These are phyloP conservation scores for Quercus phellos DNA, from an alignment of 331 rosid species.

Conservation along the genomic window DNA sequence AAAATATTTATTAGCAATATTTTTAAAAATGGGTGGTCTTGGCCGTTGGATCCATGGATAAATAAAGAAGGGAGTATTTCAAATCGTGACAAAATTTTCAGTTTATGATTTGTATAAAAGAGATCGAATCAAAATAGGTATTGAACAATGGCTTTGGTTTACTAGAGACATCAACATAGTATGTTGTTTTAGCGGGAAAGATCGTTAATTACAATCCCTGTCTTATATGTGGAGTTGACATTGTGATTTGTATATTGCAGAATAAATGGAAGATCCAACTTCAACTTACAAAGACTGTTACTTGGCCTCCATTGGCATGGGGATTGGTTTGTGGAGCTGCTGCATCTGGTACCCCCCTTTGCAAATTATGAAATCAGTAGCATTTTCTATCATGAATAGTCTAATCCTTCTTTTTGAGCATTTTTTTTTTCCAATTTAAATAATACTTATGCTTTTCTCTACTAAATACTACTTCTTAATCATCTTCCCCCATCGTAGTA, in stretches of 20 bases:
- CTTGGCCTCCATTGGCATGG: slow-evolving; percentile 99
- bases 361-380: slow-evolving; percentile 1
- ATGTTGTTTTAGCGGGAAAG: no score
- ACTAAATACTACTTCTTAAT: background rate
- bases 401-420: background rate
- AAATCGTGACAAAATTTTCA: no score
- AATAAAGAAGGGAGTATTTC: no score
- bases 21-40: no score
- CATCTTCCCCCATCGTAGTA: background rate
- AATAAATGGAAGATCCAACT: slow-evolving; percentile 94
- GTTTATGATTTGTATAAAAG: no score
- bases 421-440: background rate
- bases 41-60: no score
- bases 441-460: background rate
- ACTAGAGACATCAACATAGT: no score
- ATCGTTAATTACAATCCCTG: no score
- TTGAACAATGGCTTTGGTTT: no score
- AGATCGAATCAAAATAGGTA: no score
- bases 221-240: background rate
- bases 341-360: slow-evolving; percentile 67
- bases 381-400: slow-evolving; percentile 1
- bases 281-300: slow-evolving; percentile 94
- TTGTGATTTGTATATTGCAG: slow-evolving; percentile 43
- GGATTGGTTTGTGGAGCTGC: slow-evolving; percentile 98
- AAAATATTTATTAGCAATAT: no score